phyloP scores from a whole-genome alignment of 768 basidiomycete genomes.

The Serpula lacrymans region DNA sequence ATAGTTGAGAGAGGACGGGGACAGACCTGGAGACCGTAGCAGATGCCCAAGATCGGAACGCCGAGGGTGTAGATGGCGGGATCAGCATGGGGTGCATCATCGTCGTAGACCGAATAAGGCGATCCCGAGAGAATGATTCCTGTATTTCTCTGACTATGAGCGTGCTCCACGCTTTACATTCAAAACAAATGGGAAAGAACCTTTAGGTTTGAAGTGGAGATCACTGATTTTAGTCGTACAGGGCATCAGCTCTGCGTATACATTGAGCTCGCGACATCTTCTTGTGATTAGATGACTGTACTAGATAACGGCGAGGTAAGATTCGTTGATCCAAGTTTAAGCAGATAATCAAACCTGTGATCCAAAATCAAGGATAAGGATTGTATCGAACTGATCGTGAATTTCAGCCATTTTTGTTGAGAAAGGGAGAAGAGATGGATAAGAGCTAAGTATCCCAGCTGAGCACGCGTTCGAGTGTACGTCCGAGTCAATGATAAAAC shows the following conservation, averaged over 20 bases:
- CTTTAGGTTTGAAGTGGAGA: slow-evolving; percentile 91
- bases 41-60: slow-evolving; percentile 93
- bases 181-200: slow-evolving; percentile 35
- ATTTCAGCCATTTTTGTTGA: slow-evolving; percentile 88
- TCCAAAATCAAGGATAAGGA: slow-evolving; percentile 96
- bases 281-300: slow-evolving; percentile 97
- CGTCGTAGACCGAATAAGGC: slow-evolving; percentile 96
- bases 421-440: not conserved
- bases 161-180: not conserved
- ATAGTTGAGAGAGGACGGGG: not conserved
- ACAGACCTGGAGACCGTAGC: slow-evolving; percentile 90
- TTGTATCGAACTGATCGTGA: slow-evolving; percentile 92
- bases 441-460: not conserved
- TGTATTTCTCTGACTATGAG: slow-evolving; percentile 18
- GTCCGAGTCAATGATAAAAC: not conserved
- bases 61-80: slow-evolving; percentile 84
- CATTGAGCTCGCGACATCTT: slow-evolving; percentile 94
- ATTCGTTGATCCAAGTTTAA: not conserved
- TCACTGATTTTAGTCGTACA: slow-evolving; percentile 91
- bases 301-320: slow-evolving; percentile 40
- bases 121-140: slow-evolving; percentile 98
- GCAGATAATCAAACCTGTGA: slow-evolving; percentile 69
- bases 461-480: not conserved
- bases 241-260: slow-evolving; percentile 96
- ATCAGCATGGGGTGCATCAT: slow-evolving; percentile 91